Evolutionary conservation across 257 asterid species (phyloP).

Genomic region (Jaltomata sinuosa): DNA sequence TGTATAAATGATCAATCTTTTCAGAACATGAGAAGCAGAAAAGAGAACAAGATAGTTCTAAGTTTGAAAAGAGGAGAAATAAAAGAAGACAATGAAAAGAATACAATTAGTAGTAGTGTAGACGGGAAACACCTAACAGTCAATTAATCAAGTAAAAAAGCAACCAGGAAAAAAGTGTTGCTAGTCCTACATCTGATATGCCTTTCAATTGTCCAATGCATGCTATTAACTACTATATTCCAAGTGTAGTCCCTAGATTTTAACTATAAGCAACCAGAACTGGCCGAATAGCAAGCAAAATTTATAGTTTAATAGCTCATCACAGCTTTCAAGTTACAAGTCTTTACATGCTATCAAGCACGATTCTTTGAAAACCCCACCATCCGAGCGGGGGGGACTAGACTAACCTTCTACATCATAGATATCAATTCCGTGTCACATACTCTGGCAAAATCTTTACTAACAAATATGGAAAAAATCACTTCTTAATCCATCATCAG

Average conservation of each 20-base stretch:
- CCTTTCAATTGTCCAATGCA: background rate
- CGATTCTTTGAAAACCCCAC: background rate
- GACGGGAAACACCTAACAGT: background rate
- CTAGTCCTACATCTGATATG: background rate
- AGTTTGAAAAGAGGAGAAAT: background rate
- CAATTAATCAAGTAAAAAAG: background rate
- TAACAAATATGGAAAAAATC: background rate
- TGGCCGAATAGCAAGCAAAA: background rate
- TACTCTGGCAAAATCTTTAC: background rate
- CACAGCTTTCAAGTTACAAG: background rate
- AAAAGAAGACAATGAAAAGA: background rate
- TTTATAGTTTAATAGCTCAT: background rate
- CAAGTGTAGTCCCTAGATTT: background rate
- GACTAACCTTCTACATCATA: background rate
- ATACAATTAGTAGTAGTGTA: background rate
- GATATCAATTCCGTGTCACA: background rate
- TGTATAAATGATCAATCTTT: background rate
- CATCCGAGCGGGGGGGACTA: too few relatives aligned
- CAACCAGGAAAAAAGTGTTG: background rate
- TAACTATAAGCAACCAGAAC: background rate
- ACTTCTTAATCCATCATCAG: background rate
- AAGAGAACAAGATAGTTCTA: background rate
- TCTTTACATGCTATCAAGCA: background rate
- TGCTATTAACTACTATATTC: background rate
- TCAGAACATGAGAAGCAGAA: background rate